phyloP scores from a whole-genome alignment of 371 early-diverging fungal genomes.

The Mortierella sp. region DNA sequence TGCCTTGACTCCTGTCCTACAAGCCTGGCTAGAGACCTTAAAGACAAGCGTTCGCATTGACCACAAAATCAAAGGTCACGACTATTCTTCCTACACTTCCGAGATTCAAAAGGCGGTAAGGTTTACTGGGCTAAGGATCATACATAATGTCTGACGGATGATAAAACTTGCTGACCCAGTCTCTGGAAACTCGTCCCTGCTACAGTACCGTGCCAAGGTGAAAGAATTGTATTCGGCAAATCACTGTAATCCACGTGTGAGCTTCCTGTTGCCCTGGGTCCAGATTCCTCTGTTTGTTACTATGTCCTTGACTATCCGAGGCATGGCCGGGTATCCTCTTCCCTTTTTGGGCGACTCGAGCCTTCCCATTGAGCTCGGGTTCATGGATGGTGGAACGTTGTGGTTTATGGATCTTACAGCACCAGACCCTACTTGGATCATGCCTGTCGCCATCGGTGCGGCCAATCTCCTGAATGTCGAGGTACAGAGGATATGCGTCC shows the following conservation, averaged over 20 bases:
- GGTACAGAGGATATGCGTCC: slow-evolving; percentile 55
- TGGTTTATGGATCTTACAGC: slow-evolving; percentile 79
- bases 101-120: slow-evolving; percentile 64
- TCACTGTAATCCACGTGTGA: slow-evolving; percentile 70
- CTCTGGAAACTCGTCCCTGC: not conserved
- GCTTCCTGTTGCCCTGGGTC: slow-evolving; percentile 73
- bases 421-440: slow-evolving; percentile 76
- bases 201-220: slow-evolving; percentile 66
- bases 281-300: slow-evolving; percentile 83
- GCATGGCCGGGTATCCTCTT: slow-evolving; percentile 71
- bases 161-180: not conserved
- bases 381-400: slow-evolving; percentile 69
- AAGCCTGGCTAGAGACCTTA: slow-evolving; percentile 72
- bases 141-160: too few relatives aligned
- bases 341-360: slow-evolving; percentile 60
- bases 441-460: slow-evolving; percentile 76
- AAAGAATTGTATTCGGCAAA: slow-evolving; percentile 68
- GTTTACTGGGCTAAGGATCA: not conserved
- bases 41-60: slow-evolving; percentile 60
- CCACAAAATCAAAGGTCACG: slow-evolving; percentile 54
- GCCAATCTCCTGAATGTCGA: slow-evolving; percentile 76
- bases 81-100: slow-evolving; percentile 58
- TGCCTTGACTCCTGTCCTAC: slow-evolving; percentile 68
- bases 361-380: slow-evolving; percentile 56
- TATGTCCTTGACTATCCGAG: slow-evolving; percentile 75